Evolutionary conservation across 1,139 yeast genomes (phyloP).

Genomic region (Scheffersomyces lignicola): DNA sequence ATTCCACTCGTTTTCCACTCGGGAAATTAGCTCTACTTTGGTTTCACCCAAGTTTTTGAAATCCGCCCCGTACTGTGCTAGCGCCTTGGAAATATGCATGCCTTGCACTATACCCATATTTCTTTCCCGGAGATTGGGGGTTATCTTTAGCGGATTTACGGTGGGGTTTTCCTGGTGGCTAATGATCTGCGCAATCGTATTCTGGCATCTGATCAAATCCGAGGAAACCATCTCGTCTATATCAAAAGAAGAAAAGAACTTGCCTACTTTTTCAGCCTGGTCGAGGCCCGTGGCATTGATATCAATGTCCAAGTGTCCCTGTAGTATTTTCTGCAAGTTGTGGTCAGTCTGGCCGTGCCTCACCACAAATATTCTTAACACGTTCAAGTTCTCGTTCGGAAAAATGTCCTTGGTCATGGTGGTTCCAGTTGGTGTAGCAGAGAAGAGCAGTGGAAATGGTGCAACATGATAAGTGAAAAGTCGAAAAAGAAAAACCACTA

Average conservation of each 20-base stretch:
- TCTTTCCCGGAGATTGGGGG: constrained; percentile 64
- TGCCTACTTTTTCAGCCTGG: constrained; percentile 57
- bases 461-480: too few species aligned
- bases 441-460: too few species aligned
- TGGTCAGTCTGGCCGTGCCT: constrained; percentile 84
- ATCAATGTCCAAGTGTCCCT: constrained; percentile 69
- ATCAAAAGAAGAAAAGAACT: constrained; percentile 32
- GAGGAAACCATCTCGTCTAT: constrained; percentile 58
- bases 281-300: constrained; percentile 57
- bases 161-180: constrained; percentile 21
- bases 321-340: constrained; percentile 64
- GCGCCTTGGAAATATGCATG: constrained; percentile 67
- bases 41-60: constrained; percentile 56
- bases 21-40: constrained; percentile 39
- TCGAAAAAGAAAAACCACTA: too few species aligned
- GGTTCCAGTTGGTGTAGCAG: background rate
- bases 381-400: constrained; percentile 34
- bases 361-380: constrained; percentile 58
- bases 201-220: constrained; percentile 61
- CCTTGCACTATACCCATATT: constrained; percentile 80
- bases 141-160: constrained; percentile 17
- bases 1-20: constrained; percentile 55
- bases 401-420: constrained; percentile 31
- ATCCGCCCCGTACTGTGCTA: constrained; percentile 36
- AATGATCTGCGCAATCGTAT: constrained; percentile 46